Conservation (phyloP, 805 yeast genomes). For the Scheffersomyces lignosus region DNA sequence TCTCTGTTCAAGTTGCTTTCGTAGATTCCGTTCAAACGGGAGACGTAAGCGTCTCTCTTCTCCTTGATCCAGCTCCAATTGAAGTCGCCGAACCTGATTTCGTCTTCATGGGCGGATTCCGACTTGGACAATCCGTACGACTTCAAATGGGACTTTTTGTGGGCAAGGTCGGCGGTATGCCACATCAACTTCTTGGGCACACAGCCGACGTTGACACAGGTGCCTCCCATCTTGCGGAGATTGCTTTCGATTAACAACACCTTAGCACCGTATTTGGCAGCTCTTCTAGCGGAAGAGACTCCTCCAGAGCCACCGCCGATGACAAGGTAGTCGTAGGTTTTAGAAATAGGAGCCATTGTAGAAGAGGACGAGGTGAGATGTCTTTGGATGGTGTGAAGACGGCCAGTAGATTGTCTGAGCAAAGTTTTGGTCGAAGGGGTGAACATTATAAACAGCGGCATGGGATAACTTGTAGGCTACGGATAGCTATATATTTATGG, state of each 20-base stretch:
- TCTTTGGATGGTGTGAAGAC: conserved; percentile 27
- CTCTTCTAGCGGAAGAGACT: conserved; percentile 97
- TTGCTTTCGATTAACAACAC: conserved; percentile 79
- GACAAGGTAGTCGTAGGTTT: conserved; percentile 85
- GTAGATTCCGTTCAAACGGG: conserved; percentile 88
- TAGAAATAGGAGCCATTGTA: conserved; percentile 53
- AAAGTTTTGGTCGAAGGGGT: conserved; percentile 6
- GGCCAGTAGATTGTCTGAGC: conserved; percentile 13
- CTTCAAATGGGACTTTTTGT: conserved; percentile 67
- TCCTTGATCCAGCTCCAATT: conserved; percentile 80
- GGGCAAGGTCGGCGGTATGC: conserved; percentile 92
- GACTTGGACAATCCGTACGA: conserved; percentile 79
- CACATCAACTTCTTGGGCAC: conserved; percentile 99
- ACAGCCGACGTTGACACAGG: conserved; percentile 99
- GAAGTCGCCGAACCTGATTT: conserved; percentile 54
- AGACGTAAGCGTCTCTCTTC: conserved; percentile 89
- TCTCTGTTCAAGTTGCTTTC: conserved; percentile 84
- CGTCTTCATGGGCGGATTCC: conserved; percentile 48
- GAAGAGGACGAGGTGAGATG: conserved; percentile 21
- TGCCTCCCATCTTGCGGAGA: conserved; percentile 78
- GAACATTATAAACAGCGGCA: conserved; percentile 14
- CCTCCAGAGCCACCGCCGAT: conserved; percentile 99
- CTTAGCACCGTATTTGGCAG: conserved; percentile 91
- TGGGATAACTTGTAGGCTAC: too few relatives aligned
- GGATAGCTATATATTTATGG: too few relatives aligned